Evolutionary conservation across 805 yeast genomes (phyloP).

Genomic region (Candida lessepsii): DNA sequence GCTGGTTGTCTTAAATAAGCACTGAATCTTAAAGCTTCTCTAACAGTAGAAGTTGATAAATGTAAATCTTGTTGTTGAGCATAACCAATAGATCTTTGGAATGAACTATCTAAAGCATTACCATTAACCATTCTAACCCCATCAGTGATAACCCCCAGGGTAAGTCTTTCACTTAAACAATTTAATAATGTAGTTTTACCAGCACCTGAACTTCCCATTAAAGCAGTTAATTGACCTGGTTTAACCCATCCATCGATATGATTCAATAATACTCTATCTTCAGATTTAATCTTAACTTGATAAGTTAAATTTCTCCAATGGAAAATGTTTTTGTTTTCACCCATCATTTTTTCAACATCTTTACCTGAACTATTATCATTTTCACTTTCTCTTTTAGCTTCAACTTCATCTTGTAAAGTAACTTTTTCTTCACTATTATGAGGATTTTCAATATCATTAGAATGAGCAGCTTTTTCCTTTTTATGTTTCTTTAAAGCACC

Average conservation of each 20-base stretch:
- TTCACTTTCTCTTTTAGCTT: conserved; percentile 21
- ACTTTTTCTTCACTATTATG: conserved; percentile 27
- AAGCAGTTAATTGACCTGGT: conserved; percentile 78
- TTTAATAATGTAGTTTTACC: conserved; percentile 79
- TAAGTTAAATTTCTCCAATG: conserved; percentile 41
- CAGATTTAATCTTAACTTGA: conserved; percentile 37
- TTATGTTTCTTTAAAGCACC: conserved; percentile 31
- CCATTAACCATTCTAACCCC: conserved; percentile 66
- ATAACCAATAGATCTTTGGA: conserved; percentile 76
- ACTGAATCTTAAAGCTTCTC: conserved; percentile 71
- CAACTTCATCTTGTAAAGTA: conserved; percentile 26
- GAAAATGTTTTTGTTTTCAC: conserved; percentile 23
- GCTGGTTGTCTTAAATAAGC: conserved; percentile 71
- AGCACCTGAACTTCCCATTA: conserved; percentile 88
- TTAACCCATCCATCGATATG: conserved; percentile 63
- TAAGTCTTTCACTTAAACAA: conserved; percentile 68
- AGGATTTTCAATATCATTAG: conserved; percentile 21
- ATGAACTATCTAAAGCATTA: conserved; percentile 57
- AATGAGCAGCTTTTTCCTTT: conserved; percentile 18
- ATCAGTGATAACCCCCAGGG: conserved; percentile 70
- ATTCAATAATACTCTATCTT: conserved; percentile 39
- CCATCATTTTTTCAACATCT: conserved; percentile 3
- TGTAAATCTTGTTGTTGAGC: conserved; percentile 83
- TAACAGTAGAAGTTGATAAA: conserved; percentile 64
- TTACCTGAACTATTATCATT: background rate